A percentile compares a stretch with the other conserved stretches of the same genome.
phyloP scores from a whole-genome alignment of 345 rosid genomes.

The Syzygium aqueum region DNA sequence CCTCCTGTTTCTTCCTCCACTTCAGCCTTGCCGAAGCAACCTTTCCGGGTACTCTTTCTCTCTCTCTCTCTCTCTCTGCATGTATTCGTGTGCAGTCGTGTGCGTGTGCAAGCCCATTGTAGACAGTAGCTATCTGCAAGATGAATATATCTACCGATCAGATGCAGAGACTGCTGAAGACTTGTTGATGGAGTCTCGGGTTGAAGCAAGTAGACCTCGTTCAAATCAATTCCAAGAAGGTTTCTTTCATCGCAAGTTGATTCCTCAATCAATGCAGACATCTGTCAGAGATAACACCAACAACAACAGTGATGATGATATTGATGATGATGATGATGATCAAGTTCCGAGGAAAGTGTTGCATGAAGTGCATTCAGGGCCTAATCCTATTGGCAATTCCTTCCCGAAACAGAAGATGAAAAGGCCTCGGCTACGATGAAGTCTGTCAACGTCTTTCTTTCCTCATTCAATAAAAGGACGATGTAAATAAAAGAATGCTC shows the following conservation, averaged over 20 bases:
- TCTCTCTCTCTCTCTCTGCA: not conserved
- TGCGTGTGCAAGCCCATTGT: not conserved
- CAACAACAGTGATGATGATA: not conserved
- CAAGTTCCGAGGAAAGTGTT: conserved; percentile 7
- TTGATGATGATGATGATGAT: not conserved
- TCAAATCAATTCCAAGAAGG: not conserved
- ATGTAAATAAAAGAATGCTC: not conserved
- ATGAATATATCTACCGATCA: not conserved
- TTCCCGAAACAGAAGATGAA: conserved; percentile 7
- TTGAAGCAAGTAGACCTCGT: not conserved
- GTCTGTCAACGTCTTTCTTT: not conserved
- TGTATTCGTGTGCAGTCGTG: not conserved
- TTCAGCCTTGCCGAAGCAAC: not conserved
- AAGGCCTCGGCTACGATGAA: not conserved
- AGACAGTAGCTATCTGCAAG: not conserved
- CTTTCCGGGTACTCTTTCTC: not conserved
- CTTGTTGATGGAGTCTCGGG: not conserved
- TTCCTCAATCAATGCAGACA: not conserved
- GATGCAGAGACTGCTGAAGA: not conserved
- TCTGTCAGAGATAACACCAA: not conserved
- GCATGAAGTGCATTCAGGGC: conserved; percentile 31
- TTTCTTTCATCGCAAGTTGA: not conserved
- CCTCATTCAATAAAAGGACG: not conserved
- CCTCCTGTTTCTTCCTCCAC: not conserved
- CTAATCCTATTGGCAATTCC: conserved; percentile 20